Evolutionary conservation across 345 rosid species (phyloP), one percentile per base, ranked within the genome.

Genomic region (Hibiscus trionum): DNA sequence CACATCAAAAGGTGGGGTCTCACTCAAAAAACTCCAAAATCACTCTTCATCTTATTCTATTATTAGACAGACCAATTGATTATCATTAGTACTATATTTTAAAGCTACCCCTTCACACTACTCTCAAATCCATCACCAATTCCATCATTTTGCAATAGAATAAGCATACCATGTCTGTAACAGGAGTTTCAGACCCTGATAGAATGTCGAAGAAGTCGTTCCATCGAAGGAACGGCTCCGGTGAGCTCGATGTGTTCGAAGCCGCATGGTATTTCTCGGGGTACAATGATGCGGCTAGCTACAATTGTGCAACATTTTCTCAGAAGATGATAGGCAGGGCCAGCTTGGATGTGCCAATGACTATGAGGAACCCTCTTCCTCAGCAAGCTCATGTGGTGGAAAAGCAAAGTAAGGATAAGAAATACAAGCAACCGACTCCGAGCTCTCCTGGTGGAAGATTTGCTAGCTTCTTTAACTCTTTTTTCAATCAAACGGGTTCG

Each of bases 141-240:
- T 9, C 27, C 27, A 21, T 56, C 60, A 3, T 29, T 56, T 21
- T 19, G 11, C 56, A 15, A 16, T 16, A 27, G 10, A 31, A 63
- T 27, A 31, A 42, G 50, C 66, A 14, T 16, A 14, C 70, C 76
- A 93, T 90, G 97, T 87, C 96, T 65, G 75, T 83, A 70, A 77
- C 88, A 71, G 88, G 82, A 71, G 81, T 84, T 59, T 76, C 90
- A 50, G 85, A 89, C 72, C 74, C 83, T 11, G 77, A 81, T 59
- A 82, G 80, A 68, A 53, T 78, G 73, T 50, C 75, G 79, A 86
- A 79, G 80, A 90, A 81, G 69, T 71, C 88, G 4, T 80, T 82
- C 75, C 84, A 81, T 71, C 80, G 77, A 42, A 77, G 89, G 72
- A 85, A 87, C 9, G 85, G 84, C 69, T 89, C 97, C 6, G 89